Evolutionary conservation across 1,139 yeast genomes (phyloP).

Genomic region (Suhomyces coccinellae): DNA sequence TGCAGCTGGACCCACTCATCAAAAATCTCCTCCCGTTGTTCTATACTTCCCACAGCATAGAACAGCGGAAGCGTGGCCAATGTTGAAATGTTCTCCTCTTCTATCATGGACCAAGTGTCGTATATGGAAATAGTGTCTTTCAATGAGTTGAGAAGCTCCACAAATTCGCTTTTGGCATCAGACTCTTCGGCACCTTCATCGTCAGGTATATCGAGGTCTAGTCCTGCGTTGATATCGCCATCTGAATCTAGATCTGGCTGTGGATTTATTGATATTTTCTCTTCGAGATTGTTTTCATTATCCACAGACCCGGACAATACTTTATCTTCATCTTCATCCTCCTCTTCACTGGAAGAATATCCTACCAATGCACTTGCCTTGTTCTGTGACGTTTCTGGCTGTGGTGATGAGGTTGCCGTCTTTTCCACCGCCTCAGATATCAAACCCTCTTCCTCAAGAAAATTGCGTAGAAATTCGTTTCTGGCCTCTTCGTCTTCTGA

Average conservation of each 20-base stretch:
- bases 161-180: constrained; percentile 16
- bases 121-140: constrained; percentile 29
- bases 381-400: background rate
- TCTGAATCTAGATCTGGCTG: constrained; percentile 3
- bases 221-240: constrained; percentile 12
- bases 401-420: background rate
- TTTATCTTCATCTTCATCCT: constrained; percentile 11
- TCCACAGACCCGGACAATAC: too few species aligned
- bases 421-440: background rate
- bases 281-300: constrained; percentile 6
- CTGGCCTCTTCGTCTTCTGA: constrained; percentile 8
- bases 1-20: constrained; percentile 33
- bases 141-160: constrained; percentile 25
- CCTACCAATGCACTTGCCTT: constrained; percentile 4
- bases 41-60: constrained; percentile 24
- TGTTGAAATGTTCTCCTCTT: constrained; percentile 36
- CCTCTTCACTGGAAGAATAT: constrained; percentile 14
- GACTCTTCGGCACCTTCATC: constrained; percentile 10
- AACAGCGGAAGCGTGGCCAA: constrained; percentile 33
- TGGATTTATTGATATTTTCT: constrained; percentile 5
- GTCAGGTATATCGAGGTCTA: constrained; percentile 24
- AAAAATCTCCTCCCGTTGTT: constrained; percentile 27
- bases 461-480: background rate
- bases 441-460: too few species aligned
- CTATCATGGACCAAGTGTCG: constrained; percentile 43